A percentile compares a stretch with the other conserved stretches of the same genome.
Evolutionary conservation across 768 basidiomycete species (phyloP).

Genomic region (Tricholomella constricta): DNA sequence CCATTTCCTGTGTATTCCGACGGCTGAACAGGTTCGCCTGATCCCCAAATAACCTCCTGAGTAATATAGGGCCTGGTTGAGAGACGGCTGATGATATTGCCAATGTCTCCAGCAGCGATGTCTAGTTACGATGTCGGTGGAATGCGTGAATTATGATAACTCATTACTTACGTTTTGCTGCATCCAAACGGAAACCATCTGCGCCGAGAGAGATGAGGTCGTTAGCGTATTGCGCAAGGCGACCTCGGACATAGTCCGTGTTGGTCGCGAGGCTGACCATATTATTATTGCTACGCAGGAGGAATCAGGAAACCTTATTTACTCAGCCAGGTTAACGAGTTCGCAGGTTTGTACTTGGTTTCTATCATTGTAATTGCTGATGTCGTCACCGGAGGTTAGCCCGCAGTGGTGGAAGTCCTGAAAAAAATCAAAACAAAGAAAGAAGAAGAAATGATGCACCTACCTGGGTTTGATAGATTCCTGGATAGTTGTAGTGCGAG

Average conservation of each 20-base stretch:
- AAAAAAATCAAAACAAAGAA: not conserved
- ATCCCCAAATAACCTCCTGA: slow-evolving; percentile 60
- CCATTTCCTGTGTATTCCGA: slow-evolving; percentile 58
- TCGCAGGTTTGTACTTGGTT: slow-evolving; percentile 61
- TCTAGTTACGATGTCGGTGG: slow-evolving; percentile 36
- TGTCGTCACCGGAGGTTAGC: slow-evolving; percentile 50
- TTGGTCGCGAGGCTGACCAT: slow-evolving; percentile 57
- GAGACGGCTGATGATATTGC: slow-evolving; percentile 52
- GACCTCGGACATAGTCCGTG: slow-evolving; percentile 56
- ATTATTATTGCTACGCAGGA: not conserved
- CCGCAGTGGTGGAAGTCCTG: slow-evolving; percentile 71
- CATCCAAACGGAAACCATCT: slow-evolving; percentile 64
- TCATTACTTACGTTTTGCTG: slow-evolving; percentile 54
- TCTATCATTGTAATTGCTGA: slow-evolving; percentile 55
- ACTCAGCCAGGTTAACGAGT: slow-evolving; percentile 55
- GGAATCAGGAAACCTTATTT: slow-evolving; percentile 2
- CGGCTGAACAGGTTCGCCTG: slow-evolving; percentile 55
- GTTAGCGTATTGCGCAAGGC: slow-evolving; percentile 58
- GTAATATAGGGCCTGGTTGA: slow-evolving; percentile 53
- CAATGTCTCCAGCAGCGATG: slow-evolving; percentile 53
- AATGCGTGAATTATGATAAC: not conserved
- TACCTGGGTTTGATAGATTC: slow-evolving; percentile 48
- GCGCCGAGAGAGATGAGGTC: slow-evolving; percentile 63
- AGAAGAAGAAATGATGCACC: slow-evolving; percentile 32
- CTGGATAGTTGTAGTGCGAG: slow-evolving; percentile 55